Conservation (phyloP, 192 early-diverging fungal genomes). For the Coemansia sp. region DNA sequence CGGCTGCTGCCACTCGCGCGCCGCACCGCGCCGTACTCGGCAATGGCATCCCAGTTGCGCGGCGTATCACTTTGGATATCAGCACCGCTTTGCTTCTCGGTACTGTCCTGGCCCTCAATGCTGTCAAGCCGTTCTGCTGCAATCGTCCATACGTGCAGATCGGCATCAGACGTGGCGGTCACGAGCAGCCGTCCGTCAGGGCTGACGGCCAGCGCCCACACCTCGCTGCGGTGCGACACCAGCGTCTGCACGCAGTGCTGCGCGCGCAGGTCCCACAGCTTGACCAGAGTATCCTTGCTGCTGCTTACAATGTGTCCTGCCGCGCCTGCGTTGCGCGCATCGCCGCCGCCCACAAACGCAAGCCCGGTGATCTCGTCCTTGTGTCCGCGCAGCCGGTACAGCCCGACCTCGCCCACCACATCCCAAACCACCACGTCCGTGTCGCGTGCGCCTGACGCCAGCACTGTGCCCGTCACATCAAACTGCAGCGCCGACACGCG, state of each 20-base stretch:
- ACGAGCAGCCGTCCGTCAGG: slow-evolving; percentile 66
- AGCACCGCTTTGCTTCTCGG: too few species aligned
- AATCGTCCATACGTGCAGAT: slow-evolving; percentile 87
- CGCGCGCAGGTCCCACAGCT: slow-evolving; percentile 94
- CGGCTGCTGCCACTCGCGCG: slow-evolving; percentile 81
- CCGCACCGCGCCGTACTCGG: slow-evolving; percentile 72
- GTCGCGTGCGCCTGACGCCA: slow-evolving; percentile 90
- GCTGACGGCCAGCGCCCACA: slow-evolving; percentile 82
- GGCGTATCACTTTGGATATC: background rate
- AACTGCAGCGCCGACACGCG: slow-evolving; percentile 83
- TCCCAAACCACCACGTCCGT: slow-evolving; percentile 98
- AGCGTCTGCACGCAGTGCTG: slow-evolving; percentile 94
- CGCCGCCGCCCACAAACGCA: slow-evolving; percentile 27
- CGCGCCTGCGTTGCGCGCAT: slow-evolving; percentile 50
- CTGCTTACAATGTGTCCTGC: slow-evolving; percentile 77
- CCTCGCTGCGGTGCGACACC: slow-evolving; percentile 88
- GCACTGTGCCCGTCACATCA: slow-evolving; percentile 72
- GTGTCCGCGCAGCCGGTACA: slow-evolving; percentile 88
- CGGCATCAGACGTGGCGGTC: slow-evolving; percentile 82
- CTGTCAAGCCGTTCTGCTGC: slow-evolving; percentile 44
- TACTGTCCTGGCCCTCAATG: slow-evolving; percentile 8
- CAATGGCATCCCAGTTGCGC: slow-evolving; percentile 63
- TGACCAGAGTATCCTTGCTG: slow-evolving; percentile 94
- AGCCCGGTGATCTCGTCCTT: slow-evolving; percentile 88
- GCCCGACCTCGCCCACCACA: slow-evolving; percentile 83